phyloP scores from a whole-genome alignment of 75 land plant species.

The Azolla pinnata region DNA sequence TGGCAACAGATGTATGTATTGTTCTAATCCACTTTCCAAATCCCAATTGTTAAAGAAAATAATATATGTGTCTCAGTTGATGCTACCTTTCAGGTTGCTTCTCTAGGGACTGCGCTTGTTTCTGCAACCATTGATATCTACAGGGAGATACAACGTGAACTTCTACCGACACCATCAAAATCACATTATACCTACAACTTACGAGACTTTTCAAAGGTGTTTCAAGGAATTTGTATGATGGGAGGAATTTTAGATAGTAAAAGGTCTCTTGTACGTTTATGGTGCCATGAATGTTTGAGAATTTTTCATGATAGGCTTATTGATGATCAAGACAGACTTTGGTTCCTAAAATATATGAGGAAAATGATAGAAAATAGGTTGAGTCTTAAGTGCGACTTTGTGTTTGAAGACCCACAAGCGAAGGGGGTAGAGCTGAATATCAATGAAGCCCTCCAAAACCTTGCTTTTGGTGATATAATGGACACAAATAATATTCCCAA shows the following conservation, averaged over 20 bases:
- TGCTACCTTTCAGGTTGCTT: conserved; percentile 16
- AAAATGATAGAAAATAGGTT: conserved; percentile 10
- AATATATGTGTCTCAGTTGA: too few species aligned
- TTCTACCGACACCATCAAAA: conserved; percentile 34
- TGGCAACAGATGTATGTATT: conserved; percentile 29
- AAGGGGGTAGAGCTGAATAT: conserved; percentile 1
- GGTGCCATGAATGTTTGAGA: conserved; percentile 35
- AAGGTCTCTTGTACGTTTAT: conserved; percentile 20
- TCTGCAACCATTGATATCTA: conserved; percentile 29
- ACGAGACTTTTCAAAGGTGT: conserved; percentile 34
- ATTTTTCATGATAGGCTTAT: conserved; percentile 34
- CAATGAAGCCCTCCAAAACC: conserved; percentile 14
- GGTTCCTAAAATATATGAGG: conserved; percentile 25
- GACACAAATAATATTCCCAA: conserved; percentile 24
- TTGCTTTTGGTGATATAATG: conserved; percentile 33
- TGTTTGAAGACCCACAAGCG: conserved; percentile 13
- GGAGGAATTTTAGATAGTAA: conserved; percentile 21
- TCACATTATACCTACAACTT: conserved; percentile 31
- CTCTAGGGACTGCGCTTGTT: conserved; percentile 9
- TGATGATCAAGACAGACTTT: conserved; percentile 22
- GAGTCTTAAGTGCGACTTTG: conserved; percentile 18
- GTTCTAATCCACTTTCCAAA: too few species aligned
- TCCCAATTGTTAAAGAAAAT: too few species aligned
- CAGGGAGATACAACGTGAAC: conserved; percentile 25
- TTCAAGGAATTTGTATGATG: conserved; percentile 36